These are phyloP conservation scores for Musa troglodytarum DNA, from an alignment of 176 grass and related monocot species.

Conservation along the genomic window DNA sequence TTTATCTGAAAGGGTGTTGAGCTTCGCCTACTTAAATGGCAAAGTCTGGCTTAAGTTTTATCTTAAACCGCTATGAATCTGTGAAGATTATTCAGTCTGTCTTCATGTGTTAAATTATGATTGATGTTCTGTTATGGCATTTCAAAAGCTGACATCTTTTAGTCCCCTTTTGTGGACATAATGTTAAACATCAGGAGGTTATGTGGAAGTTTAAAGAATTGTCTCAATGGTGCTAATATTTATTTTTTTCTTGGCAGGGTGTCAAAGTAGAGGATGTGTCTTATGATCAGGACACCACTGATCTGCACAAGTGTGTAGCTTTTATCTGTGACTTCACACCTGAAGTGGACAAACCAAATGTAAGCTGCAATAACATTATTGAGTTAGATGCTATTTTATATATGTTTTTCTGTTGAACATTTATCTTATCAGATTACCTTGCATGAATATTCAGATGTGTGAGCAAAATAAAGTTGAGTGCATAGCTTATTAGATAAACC, in stretches of 20 bases:
- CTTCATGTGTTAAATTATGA: neutral
- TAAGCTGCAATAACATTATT: slow-evolving; percentile 7
- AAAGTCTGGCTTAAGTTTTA: neutral
- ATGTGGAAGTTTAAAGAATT: neutral
- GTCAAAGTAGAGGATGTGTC: slow-evolving; percentile 75
- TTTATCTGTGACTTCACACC: slow-evolving; percentile 36
- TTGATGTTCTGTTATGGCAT: neutral
- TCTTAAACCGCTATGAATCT: neutral
- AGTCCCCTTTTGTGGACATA: neutral
- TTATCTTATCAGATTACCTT: no score
- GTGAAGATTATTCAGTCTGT: neutral
- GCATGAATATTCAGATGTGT: no score
- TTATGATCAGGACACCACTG: slow-evolving; percentile 91
- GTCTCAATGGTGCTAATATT: neutral
- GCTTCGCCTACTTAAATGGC: neutral
- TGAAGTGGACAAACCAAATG: slow-evolving; percentile 47
- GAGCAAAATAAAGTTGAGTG: no score
- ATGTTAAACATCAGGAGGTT: no score
- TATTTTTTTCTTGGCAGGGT: slow-evolving; percentile 34
- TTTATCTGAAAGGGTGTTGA: neutral
- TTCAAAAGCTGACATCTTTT: no score
- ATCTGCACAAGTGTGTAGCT: slow-evolving; percentile 78
- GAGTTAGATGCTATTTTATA: neutral
- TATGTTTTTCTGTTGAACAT: neutral
- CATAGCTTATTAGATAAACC: no score